A percentile compares a stretch with the other conserved stretches of the same genome.
phyloP scores from a whole-genome alignment of 2,329 filamentous ascomycete species.

The Didymellaceae sp. region DNA sequence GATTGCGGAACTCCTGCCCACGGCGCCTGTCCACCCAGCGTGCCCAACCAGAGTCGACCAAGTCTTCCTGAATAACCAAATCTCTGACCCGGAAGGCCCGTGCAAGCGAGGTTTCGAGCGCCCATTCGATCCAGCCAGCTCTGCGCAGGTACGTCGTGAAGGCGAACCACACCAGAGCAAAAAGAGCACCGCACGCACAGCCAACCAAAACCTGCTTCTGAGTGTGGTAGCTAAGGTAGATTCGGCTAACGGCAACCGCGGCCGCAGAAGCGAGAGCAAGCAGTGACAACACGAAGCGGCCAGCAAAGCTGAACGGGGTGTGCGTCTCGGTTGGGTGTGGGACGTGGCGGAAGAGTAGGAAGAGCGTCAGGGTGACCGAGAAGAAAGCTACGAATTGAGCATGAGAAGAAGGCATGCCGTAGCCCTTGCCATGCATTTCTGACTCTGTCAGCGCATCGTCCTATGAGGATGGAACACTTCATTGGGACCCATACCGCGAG shows the following conservation, averaged over 20 bases:
- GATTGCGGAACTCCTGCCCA: constrained; percentile 28
- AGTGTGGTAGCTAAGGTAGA: constrained; percentile 95
- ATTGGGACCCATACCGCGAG: constrained; percentile 66
- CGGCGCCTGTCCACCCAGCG: constrained; percentile 73
- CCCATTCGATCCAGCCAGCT: constrained; percentile 74
- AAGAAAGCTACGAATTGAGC: constrained; percentile 95
- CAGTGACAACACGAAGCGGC: constrained; percentile 63
- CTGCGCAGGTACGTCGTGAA: constrained; percentile 71
- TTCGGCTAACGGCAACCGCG: constrained; percentile 75
- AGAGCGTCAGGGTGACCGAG: constrained; percentile 81
- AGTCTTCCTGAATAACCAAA: constrained; percentile 83
- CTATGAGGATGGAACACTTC: neutral
- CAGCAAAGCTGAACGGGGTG: constrained; percentile 64
- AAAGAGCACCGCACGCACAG: constrained; percentile 70
- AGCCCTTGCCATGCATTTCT: constrained; percentile 85
- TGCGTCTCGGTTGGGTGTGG: constrained; percentile 56
- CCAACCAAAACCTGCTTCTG: constrained; percentile 85
- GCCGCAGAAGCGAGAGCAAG: constrained; percentile 51
- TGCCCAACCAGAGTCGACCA: constrained; percentile 92
- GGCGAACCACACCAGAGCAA: constrained; percentile 79
- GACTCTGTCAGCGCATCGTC: constrained; percentile 14
- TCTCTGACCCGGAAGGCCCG: constrained; percentile 78
- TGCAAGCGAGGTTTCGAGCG: constrained; percentile 68
- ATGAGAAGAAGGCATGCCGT: constrained; percentile 96
- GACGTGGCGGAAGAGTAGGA: constrained; percentile 79